Conservation (phyloP, 345 rosid genomes). For the Brassica carinata region DNA sequence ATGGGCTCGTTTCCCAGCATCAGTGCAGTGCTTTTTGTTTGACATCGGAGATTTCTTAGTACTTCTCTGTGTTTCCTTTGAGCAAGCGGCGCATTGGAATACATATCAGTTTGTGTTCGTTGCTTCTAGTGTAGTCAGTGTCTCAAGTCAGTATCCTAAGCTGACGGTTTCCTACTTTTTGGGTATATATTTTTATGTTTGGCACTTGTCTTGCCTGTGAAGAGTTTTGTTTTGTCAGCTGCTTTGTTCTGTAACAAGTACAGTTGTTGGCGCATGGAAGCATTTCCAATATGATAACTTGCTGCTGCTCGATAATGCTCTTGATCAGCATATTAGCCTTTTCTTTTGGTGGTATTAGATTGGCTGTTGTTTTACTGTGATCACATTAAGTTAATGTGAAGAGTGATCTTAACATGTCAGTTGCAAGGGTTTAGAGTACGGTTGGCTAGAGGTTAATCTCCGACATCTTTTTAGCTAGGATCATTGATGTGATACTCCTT, state of each 20-base stretch:
- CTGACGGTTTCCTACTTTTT: background rate
- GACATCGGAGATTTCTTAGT: background rate
- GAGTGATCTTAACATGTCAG: background rate
- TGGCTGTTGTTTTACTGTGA: background rate
- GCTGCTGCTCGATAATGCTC: conserved; percentile 14
- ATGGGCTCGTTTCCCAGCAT: conserved; percentile 9
- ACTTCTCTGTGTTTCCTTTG: background rate
- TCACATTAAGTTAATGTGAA: background rate
- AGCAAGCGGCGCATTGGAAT: background rate
- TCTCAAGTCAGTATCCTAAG: background rate
- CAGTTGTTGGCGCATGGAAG: background rate
- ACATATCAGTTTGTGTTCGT: background rate
- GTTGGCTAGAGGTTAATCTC: conserved; percentile 11
- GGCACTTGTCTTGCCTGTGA: background rate
- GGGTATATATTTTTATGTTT: background rate
- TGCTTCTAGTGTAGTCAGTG: background rate
- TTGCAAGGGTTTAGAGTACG: conserved; percentile 2
- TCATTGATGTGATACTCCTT: background rate
- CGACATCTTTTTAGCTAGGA: background rate
- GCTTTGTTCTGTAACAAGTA: conserved; percentile 8
- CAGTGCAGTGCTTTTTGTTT: background rate
- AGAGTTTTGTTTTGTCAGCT: background rate
- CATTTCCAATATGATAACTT: conserved; percentile 9
- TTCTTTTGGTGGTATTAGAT: background rate
- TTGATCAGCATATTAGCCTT: conserved; percentile 21